Evolutionary conservation across 2,329 filamentous ascomycete species (phyloP).

Genomic region (Proliferodiscus dingleyae): DNA sequence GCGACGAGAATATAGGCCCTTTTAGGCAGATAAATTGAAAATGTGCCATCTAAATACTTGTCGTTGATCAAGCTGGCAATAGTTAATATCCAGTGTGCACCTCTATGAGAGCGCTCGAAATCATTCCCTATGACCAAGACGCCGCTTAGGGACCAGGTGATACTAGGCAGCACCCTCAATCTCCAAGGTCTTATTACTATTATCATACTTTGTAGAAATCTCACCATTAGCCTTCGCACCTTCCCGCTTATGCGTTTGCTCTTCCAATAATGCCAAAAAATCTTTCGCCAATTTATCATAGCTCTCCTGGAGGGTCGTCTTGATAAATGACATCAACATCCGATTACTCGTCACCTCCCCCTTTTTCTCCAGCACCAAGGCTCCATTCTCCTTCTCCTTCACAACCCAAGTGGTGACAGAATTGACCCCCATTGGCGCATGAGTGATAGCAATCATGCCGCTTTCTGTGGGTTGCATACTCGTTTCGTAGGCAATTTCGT

Average conservation of each 20-base stretch:
- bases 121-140: no score
- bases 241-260: conserved; percentile 20
- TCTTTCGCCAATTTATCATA: conserved; percentile 64
- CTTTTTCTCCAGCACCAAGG: conserved; percentile 75
- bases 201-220: no score
- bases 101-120: no score
- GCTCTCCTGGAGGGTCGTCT: conserved; percentile 71
- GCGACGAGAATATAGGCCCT: no score
- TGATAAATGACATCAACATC: conserved; percentile 69
- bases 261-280: conserved; percentile 46
- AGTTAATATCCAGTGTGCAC: no score
- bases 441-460: conserved; percentile 26
- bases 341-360: conserved; percentile 75
- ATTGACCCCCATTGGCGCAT: conserved; percentile 29
- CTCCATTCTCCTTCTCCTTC: conserved; percentile 69
- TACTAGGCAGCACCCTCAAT: no score
- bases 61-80: no score
- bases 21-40: no score
- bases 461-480: conserved; percentile 17
- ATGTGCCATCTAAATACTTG: no score
- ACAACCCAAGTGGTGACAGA: conserved; percentile 64
- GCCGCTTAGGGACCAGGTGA: no score
- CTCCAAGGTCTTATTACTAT: no score
- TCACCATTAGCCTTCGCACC: no score
- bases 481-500: conserved; percentile 23